Evolutionary conservation across 768 basidiomycete genomes (phyloP).

Genomic region (Amyloporia xantha): DNA sequence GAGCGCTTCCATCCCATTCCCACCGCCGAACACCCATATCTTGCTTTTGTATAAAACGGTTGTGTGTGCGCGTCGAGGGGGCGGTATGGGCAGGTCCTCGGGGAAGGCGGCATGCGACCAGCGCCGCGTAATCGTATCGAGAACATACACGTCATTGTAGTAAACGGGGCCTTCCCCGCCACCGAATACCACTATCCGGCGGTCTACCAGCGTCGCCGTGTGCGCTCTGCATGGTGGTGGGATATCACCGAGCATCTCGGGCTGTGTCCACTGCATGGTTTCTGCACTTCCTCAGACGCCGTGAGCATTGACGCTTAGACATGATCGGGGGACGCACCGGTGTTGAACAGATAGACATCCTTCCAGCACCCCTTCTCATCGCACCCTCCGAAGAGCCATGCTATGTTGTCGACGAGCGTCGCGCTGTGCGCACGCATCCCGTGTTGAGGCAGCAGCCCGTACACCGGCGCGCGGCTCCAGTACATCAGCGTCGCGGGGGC

Average conservation of each 20-base stretch:
- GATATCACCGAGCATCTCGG: slow-evolving; percentile 67
- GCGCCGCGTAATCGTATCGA: slow-evolving; percentile 68
- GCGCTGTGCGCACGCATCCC: slow-evolving; percentile 79
- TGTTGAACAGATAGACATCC: slow-evolving; percentile 83
- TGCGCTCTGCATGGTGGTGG: slow-evolving; percentile 86
- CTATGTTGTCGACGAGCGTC: slow-evolving; percentile 73
- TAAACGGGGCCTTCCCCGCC: slow-evolving; percentile 81
- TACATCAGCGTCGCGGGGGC: slow-evolving; percentile 76
- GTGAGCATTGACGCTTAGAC: not conserved
- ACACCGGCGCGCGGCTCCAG: slow-evolving; percentile 80
- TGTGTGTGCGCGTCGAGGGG: slow-evolving; percentile 81
- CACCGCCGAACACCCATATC: slow-evolving; percentile 90
- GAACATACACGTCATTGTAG: slow-evolving; percentile 75
- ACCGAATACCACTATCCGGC: slow-evolving; percentile 76
- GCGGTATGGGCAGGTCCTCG: slow-evolving; percentile 17
- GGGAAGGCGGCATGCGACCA: slow-evolving; percentile 48
- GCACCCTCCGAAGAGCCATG: slow-evolving; percentile 88
- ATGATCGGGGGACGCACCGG: slow-evolving; percentile 39
- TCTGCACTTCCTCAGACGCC: slow-evolving; percentile 36
- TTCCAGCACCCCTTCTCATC: slow-evolving; percentile 70
- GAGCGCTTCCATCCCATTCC: slow-evolving; percentile 83
- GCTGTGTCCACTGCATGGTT: slow-evolving; percentile 84
- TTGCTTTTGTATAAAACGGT: slow-evolving; percentile 65
- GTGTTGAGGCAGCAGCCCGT: slow-evolving; percentile 58
- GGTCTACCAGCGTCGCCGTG: slow-evolving; percentile 77